Base-by-base conservation (phyloP, 2,329 filamentous ascomycete genomes). In the Aspergillus latus region DNA sequence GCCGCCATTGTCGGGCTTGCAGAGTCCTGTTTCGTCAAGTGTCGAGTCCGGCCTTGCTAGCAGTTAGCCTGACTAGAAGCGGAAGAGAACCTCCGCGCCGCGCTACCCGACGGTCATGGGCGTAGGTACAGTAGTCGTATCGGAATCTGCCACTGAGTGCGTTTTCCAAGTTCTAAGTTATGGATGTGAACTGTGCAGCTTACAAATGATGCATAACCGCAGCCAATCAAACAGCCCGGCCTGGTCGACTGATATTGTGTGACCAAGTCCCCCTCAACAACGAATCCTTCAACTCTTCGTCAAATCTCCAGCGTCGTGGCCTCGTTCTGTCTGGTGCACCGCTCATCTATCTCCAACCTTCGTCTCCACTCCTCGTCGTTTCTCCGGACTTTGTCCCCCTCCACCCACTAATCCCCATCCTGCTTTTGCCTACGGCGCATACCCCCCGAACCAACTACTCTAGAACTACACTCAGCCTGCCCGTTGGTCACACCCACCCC, bases 401-500 rank as follows among this genome's bases (percentile, higher is more conserved):
- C 54, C 49, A 50, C 49, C 60, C 59, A 61, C 59, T 61, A 56
- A 58, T 53, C 56, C 52, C 46, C 43, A 37, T 37, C 47, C 47
- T 45, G 40, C 57, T 56, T 52, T 48, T 51, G 53, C 34, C 4
- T 28, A 28, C 26, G 26, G 21, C 30, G n/a, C 49, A 51, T 45
- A 52, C 56, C 46, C 52, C 52, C 51, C 53, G 30, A 52, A 53
- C 36, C 32, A 43, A n/a, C 26, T 28, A 28, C 26, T 47, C 26
- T 47, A 52, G 44, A 52, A 45, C 49, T 30, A 60, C 51, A 52
- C 47, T 61, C 46, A 58, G 21, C 52, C 48, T 57, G 55, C 34
- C 42, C 49, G 57, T 59, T 52, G 52, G 56, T 59, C 56, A 62
- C 52, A 59, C 49, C 51, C 44, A 45, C 57, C 59, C 61, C 59